phyloP scores from a whole-genome alignment of 768 basidiomycete species.

The Hortiboletus campestris region DNA sequence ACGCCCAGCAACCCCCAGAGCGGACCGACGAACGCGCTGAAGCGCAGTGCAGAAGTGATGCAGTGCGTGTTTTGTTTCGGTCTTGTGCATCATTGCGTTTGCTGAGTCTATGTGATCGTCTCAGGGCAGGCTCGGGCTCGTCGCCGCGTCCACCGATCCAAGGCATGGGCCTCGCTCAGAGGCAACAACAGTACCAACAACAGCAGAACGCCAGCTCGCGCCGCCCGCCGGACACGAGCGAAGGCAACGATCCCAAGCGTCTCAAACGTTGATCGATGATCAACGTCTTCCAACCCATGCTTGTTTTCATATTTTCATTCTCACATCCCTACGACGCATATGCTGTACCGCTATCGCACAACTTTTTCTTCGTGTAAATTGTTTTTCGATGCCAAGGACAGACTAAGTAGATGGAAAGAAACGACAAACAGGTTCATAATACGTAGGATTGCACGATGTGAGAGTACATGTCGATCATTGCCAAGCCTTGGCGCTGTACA shows the following conservation, averaged over 20 bases:
- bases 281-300: background rate
- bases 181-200: conserved; percentile 11
- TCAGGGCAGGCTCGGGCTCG: conserved; percentile 10
- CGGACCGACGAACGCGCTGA: conserved; percentile 21
- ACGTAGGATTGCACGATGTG: too few relatives aligned
- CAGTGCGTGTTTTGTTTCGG: conserved; percentile 20
- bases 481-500: background rate
- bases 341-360: background rate
- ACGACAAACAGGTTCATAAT: background rate
- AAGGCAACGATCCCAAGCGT: conserved; percentile 38
- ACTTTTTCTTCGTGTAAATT: background rate
- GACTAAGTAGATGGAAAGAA: background rate
- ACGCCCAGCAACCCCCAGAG: background rate
- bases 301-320: background rate
- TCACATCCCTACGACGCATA: background rate
- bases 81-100: background rate
- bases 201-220: conserved; percentile 15
- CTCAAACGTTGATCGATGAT: conserved; percentile 31
- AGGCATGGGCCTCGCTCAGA: conserved; percentile 42
- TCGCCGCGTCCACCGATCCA: conserved; percentile 26
- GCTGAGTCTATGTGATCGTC: background rate
- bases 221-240: conserved; percentile 29
- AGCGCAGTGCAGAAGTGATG: conserved; percentile 36
- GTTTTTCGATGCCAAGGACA: background rate
- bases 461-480: background rate